Percentiles rank a stretch among this genome's conserved stretches.
These are phyloP conservation scores for Nematodospora valgi DNA, from an alignment of 805 yeast genomes.

Conservation along the genomic window DNA sequence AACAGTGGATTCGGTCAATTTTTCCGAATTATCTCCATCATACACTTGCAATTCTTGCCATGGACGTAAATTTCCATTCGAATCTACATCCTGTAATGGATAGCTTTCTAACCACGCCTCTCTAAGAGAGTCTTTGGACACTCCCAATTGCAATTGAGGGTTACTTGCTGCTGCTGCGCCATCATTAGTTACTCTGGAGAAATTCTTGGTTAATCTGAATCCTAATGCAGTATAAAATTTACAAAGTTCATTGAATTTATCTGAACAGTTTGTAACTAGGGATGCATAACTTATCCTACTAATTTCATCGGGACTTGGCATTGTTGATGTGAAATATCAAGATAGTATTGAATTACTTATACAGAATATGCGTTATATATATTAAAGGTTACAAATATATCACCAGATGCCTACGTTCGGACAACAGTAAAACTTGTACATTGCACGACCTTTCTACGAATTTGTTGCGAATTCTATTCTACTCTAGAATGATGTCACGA, in stretches of 20 bases:
- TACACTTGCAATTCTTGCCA: conserved; percentile 40
- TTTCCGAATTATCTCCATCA: conserved; percentile 32
- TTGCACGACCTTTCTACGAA: too few relatives aligned
- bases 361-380: too few relatives aligned
- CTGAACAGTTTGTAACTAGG: conserved; percentile 51
- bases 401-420: too few relatives aligned
- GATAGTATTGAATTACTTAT: too few relatives aligned
- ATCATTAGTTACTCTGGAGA: conserved; percentile 48
- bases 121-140: conserved; percentile 61
- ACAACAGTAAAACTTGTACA: too few relatives aligned
- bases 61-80: conserved; percentile 32
- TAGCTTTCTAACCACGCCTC: conserved; percentile 74
- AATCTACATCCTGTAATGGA: conserved; percentile 44
- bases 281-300: conserved; percentile 54
- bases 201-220: conserved; percentile 57
- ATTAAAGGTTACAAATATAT: too few relatives aligned
- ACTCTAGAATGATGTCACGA: too few relatives aligned
- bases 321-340: too few relatives aligned
- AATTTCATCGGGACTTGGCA: conserved; percentile 10
- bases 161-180: conserved; percentile 21
- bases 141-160: conserved; percentile 42
- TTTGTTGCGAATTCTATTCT: too few relatives aligned
- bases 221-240: conserved; percentile 62
- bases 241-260: conserved; percentile 44
- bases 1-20: conserved; percentile 25